Evolutionary conservation across 495 filamentous ascomycete genomes (phyloP), one percentile per base, ranked within the genome.

Genomic region (Geopyxis carbonaria): DNA sequence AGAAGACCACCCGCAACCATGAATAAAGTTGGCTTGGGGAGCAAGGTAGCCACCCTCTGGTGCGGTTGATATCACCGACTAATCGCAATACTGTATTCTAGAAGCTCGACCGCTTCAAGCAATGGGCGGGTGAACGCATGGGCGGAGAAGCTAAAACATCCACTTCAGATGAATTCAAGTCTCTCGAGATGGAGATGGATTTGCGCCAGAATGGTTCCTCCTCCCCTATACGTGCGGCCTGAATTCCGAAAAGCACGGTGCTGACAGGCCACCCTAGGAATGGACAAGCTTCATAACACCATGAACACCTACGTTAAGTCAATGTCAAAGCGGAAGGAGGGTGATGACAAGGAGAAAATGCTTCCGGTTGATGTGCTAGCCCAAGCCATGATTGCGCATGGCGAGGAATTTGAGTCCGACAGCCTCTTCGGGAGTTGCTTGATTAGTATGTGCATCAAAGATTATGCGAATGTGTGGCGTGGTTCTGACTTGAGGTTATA

Each of bases 111-210:
- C 78, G 91, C 44, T 76, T 94, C 64, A 92, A 89, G 68, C 89
- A 97, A 78, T 97, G 87, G 87, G 84, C 84, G 8, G 82, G 83
- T 40, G 89, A 97, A 65, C 76, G 84, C 62, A 94, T 97, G 84
- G 89, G 89, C 49, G 74, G 75, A 34, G 89, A 95, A 61, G 71
- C 72, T 54, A 93, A 87, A 63, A 94, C 86, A 9, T 76, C 64
- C 54, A 73, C 82, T 36, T 79, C 84, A 0, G 85, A 97, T 36
- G 80, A 95, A 46, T 95, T 97, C 70, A 93, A 85, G 63, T 71
- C 74, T 39, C 62, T 94, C 54, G 87, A 97, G 59, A 70, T 73
- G 31, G 91, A 97, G 60, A 95, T 97, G 91, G 68, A 69, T 31
- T 67, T 94, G 46, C 70, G 89, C 31, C 78, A 93, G 52, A 82